phyloP scores from a whole-genome alignment of 179 eudicot genomes.

The Spergularia azorica region DNA sequence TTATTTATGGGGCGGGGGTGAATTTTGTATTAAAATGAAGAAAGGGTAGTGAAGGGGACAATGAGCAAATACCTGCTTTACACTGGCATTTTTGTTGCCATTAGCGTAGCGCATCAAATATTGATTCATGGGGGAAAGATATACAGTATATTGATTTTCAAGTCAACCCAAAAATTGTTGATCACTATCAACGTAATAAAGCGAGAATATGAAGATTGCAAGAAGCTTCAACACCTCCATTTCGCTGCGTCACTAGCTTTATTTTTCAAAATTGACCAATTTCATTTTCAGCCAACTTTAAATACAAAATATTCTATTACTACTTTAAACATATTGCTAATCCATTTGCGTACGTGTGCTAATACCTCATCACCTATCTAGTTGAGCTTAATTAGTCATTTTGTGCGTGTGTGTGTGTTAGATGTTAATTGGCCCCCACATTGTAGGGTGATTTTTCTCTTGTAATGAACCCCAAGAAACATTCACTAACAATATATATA shows the following conservation, averaged over 20 bases:
- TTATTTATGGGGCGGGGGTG: not conserved
- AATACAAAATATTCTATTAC: not conserved
- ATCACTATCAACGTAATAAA: no score
- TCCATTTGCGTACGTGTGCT: slow-evolving; percentile 25
- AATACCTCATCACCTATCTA: slow-evolving; percentile 25
- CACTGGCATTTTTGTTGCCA: slow-evolving; percentile 31
- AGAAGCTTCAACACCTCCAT: slow-evolving; percentile 30
- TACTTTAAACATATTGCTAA: not conserved
- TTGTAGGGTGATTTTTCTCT: slow-evolving; percentile 4
- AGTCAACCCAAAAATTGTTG: slow-evolving; percentile 21
- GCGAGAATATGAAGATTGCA: slow-evolving; percentile 14
- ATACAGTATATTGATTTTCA: not conserved
- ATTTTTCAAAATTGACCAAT: not conserved
- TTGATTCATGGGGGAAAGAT: not conserved
- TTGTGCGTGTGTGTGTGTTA: not conserved
- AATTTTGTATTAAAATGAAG: not conserved
- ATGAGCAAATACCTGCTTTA: slow-evolving; percentile 2
- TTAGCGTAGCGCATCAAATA: slow-evolving; percentile 35
- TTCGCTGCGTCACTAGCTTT: slow-evolving; percentile 10
- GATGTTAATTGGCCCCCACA: not conserved
- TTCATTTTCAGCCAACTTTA: not conserved
- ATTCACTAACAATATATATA: not conserved
- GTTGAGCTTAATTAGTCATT: not conserved
- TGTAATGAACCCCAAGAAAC: not conserved
- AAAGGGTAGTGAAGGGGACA: not conserved